These are phyloP conservation scores for Quercus suber DNA, from an alignment of 306 rosid genomes.

Conservation along the genomic window DNA sequence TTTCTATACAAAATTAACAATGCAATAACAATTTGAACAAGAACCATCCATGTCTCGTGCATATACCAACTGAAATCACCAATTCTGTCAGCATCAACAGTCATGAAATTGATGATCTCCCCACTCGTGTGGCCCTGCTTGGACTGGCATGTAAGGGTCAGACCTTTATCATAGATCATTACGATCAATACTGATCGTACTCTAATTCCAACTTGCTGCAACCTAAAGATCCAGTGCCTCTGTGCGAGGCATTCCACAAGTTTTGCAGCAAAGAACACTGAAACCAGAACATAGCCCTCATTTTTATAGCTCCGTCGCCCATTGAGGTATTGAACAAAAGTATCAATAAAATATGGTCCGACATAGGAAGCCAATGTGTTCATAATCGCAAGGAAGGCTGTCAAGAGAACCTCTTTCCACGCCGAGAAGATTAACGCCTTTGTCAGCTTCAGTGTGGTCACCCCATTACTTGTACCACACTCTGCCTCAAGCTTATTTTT, in stretches of 20 bases:
- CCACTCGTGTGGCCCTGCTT: constrained; percentile 44
- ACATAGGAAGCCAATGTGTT: constrained; percentile 43
- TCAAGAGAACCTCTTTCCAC: constrained; percentile 40
- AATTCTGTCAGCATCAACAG: constrained; percentile 54
- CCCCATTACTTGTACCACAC: constrained; percentile 19
- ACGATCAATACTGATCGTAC: constrained; percentile 33
- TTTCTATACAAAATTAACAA: constrained; percentile 60
- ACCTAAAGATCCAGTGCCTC: constrained; percentile 47
- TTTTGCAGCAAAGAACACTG: constrained; percentile 44
- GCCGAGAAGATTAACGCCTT: constrained; percentile 31
- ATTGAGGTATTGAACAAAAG: constrained; percentile 46
- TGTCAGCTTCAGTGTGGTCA: constrained; percentile 33
- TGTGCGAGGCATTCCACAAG: constrained; percentile 40
- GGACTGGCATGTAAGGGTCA: constrained; percentile 51
- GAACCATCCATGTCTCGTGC: constrained; percentile 63
- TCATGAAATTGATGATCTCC: constrained; percentile 53
- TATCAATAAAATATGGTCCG: constrained; percentile 47
- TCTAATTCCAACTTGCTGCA: constrained; percentile 34
- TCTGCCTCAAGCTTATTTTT: constrained; percentile 34
- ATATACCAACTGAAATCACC: constrained; percentile 61
- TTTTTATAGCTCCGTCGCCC: constrained; percentile 32
- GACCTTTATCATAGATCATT: constrained; percentile 38
- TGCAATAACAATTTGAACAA: constrained; percentile 68
- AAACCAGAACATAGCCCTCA: constrained; percentile 43
- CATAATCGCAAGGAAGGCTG: constrained; percentile 13